Base-by-base conservation (phyloP, 176 grass and related monocot genomes). In the Oryza australiensis region DNA sequence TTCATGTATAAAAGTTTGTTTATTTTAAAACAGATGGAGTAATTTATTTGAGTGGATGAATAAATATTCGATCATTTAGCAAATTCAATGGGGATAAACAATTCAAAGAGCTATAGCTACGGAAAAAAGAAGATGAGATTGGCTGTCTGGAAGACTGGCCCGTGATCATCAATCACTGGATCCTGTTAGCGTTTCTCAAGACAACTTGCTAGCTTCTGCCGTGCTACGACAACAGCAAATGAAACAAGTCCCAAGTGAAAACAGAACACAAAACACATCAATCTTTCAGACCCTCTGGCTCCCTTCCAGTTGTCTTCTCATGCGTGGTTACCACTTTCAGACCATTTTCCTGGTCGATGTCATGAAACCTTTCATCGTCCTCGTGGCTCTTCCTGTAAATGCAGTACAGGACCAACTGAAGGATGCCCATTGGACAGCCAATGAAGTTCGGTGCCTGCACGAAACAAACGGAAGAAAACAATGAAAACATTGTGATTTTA, bases 391-490 rank as follows among this genome's bases (percentile, higher is more conserved):
- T 88, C 74, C 86, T 94, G 77, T 94, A 94, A 46, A 92, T 89
- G 80, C 74, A 89, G 80, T 89, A 91, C 48, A 94, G 38, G 24
- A 83, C 68, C 73, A 91, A 78, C 83, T 89, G 92, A 72, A 92
- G 81, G 12, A 89, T 30, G 45, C 87, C 77, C 77, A 89, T 83
- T 12, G 89, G 89, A 62, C 87, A 75, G 24, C 87, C 92, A 24
- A 94, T n/a, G 64, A 94, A 75, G 86, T 91, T 94, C 42, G 87
- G 92, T 62, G 87, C 86, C 89, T 91, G 92, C 55, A 64, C 30
- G 26, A 18, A 55, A 9, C 49, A 64, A 57, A 26, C n/a, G 38
- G 20, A 27, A 12, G 46, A 20, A 70, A 28, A n/a, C 7, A 6
- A 5, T 75, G 24, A 82, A 41, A 82, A 41, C 15, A 12, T 0